Evolutionary conservation across 2,329 filamentous ascomycete genomes (phyloP), one percentile per base, ranked within the genome.

Genomic region (Blastomyces percursus): DNA sequence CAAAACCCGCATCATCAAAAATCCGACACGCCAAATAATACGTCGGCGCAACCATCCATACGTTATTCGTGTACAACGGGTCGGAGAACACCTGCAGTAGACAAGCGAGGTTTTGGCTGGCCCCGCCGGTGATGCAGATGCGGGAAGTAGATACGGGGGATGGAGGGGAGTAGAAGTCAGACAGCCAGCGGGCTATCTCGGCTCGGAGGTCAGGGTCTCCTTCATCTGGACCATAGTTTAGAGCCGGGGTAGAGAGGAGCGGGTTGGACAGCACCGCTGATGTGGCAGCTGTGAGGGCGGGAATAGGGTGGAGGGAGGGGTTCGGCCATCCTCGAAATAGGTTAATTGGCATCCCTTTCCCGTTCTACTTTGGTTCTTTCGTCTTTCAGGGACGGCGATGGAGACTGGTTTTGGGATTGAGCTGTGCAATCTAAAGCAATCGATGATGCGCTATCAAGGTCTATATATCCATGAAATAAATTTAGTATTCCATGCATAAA

Each of bases 21-120:
- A 96, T 89, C n/a, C 86, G 82, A 70, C 89, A 91, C 0, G 86
- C 89, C n/a, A 96, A 79, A 74, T 90, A 89, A 72, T 96, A 96
- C 56, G 87, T 88, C 4, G 92, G 92, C 24, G 88, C 85, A 1
- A 91, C 85, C 74, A 92, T 83, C 88, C 90, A 96, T 11, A 96
- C 80, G 67, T 84, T 84, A 55, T 82, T 79, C 0, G 92, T 96
- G 70, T 86, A 87, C 2, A 79, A 75, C 0, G 90, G 88, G 72
- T 96, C 92, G 0, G 90, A 89, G 71, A 88, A 96, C 38, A 88
- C 88, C 73, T 88, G 84, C 59, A 96, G 77, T 3, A 96, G 77
- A 69, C 85, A 88, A 0, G 88, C 90, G 2, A 96, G 74, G 71
- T 87, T 91, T 79, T 96, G 91, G 67, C 86, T 90, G 2, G 92